Conservation (phyloP, 2,329 filamentous ascomycete genomes). For the Stylonectria norvegica region DNA sequence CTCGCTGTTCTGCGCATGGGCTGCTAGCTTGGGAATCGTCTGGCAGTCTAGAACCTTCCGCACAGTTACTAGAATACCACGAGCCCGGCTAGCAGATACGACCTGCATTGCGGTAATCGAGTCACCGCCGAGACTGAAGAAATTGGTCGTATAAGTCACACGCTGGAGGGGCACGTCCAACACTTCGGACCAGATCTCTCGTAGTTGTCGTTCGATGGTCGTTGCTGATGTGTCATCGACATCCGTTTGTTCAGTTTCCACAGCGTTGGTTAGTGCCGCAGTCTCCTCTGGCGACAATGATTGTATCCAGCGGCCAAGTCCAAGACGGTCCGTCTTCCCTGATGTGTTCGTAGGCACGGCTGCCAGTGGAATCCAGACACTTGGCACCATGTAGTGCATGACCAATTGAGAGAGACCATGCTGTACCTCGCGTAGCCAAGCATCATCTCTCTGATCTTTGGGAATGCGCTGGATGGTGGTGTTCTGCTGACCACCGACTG, state of each 20-base stretch:
- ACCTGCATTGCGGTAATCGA: slow-evolving; percentile 44
- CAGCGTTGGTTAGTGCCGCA: neutral
- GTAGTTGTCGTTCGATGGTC: slow-evolving; percentile 1
- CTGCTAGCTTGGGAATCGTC: neutral
- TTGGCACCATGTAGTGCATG: slow-evolving; percentile 17
- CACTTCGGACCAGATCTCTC: neutral
- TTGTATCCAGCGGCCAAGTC: neutral
- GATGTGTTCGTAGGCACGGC: slow-evolving; percentile 10
- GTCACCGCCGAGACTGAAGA: slow-evolving; percentile 37
- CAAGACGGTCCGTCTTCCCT: slow-evolving; percentile 12
- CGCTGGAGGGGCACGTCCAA: neutral
- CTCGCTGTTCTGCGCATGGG: neutral
- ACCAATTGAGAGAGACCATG: too few relatives aligned
- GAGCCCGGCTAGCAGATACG: slow-evolving; percentile 32
- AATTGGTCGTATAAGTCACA: neutral
- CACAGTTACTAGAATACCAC: neutral
- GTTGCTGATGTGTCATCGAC: neutral
- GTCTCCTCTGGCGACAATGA: neutral
- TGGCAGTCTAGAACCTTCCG: slow-evolving; percentile 3
- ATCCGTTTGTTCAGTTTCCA: neutral
- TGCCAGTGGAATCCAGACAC: slow-evolving; percentile 10
- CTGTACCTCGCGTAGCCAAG: too few relatives aligned
- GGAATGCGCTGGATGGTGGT: neutral
- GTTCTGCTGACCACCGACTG: slow-evolving; percentile 3
- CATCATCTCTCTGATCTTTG: too few relatives aligned